Conservation (phyloP, 169 alveolate species). For the Eimeria maxima region DNA sequence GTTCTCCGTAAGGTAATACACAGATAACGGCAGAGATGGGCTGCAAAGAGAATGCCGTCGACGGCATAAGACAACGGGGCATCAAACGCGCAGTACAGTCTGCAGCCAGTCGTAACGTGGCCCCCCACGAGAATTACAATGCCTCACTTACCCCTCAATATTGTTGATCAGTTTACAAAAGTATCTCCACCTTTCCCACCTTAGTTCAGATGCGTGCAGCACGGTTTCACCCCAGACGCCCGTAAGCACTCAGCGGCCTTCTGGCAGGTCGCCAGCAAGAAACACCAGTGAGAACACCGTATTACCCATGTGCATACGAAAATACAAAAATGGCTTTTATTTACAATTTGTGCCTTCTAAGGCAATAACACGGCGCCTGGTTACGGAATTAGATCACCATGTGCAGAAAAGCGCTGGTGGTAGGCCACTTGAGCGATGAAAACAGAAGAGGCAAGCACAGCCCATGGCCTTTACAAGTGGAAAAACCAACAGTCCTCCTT, state of each 20-base stretch:
- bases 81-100: neutral
- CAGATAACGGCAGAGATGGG: neutral
- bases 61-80: neutral
- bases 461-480: neutral
- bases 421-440: neutral
- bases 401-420: neutral
- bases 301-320: neutral
- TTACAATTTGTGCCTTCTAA: neutral
- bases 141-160: neutral
- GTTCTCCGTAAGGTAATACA: neutral
- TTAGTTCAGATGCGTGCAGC: neutral
- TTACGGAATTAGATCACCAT: neutral
- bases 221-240: neutral
- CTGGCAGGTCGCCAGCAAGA: neutral
- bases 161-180: neutral
- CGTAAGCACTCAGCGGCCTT: neutral
- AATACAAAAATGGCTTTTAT: neutral
- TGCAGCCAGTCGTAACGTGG: neutral
- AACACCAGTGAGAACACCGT: neutral
- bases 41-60: neutral
- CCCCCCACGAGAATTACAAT: neutral
- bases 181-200: neutral
- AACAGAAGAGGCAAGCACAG: neutral
- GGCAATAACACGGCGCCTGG: neutral
- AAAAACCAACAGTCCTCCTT: neutral